These are phyloP conservation scores for Mucor indicus DNA, from an alignment of 371 early-diverging fungal species.

Conservation along the genomic window DNA sequence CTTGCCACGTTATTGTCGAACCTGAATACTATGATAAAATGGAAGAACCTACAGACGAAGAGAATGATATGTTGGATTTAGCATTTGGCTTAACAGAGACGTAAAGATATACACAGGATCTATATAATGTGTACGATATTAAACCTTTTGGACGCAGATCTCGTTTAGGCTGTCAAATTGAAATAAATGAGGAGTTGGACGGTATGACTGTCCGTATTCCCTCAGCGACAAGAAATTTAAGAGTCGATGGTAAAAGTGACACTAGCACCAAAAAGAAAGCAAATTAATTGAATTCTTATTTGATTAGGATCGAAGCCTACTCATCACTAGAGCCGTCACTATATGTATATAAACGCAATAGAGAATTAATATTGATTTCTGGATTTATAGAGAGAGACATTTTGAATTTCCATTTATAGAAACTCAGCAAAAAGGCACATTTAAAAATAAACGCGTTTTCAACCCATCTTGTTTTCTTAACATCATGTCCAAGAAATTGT, in stretches of 20 bases:
- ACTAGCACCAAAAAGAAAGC: too few relatives aligned
- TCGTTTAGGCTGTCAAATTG: constrained; percentile 96
- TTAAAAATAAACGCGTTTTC: constrained; percentile 7
- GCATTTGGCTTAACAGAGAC: constrained; percentile 98
- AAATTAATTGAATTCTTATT: background rate
- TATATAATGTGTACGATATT: background rate
- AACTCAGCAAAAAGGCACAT: background rate
- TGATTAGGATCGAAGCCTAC: constrained; percentile 43
- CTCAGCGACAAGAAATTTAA: constrained; percentile 94
- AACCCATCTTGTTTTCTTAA: background rate
- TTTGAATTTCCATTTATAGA: background rate
- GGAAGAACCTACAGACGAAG: constrained; percentile 96
- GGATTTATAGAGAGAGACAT: background rate
- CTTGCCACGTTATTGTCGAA: constrained; percentile 96
- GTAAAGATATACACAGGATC: constrained; percentile 37
- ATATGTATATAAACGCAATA: too few relatives aligned
- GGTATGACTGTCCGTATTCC: constrained; percentile 91
- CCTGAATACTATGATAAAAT: constrained; percentile 83
- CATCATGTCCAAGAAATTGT: constrained; percentile 6
- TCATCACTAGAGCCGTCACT: constrained; percentile 46
- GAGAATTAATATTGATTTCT: too few relatives aligned
- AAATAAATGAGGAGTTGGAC: constrained; percentile 81
- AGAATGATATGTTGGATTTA: constrained; percentile 99
- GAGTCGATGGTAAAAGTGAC: constrained; percentile 78
- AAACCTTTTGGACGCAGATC: constrained; percentile 56